Base-by-base conservation (phyloP, 768 basidiomycete species). In the Pleurotus giganteus region DNA sequence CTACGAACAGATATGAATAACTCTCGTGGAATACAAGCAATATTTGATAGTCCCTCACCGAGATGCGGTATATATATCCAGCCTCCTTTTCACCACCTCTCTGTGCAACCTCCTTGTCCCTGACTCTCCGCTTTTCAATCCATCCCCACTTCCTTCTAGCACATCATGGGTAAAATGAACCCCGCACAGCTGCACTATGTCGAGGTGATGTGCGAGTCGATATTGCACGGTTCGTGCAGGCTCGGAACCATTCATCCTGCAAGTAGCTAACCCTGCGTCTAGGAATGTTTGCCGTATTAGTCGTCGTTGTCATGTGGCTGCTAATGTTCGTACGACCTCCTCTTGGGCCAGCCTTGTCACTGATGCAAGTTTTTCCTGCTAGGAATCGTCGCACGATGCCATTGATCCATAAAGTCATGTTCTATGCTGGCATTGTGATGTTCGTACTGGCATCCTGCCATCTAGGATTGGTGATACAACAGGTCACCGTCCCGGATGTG, bases 141-240 rank as follows among this genome's bases (percentile, higher is more conserved):
- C 39, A 41, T 13, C 7, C 39, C 19, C 39, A 13, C 7, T 7
- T 15, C 39, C 12, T 12, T 41, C 7, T 41, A 19, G 7, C 39
- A 41, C 12, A 19, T n/a, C n/a, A 51, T 51, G 49, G 49, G 49
- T 23, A 15, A n/a, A 37, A 51, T 51, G 49, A 51, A 51, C 32
- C 31, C 49, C 12, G 13, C 23, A 11, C 49, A 51, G 23, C 49
- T 51, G 49, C 49, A 51, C 26, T 51, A 34, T 51, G 34, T 51
- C 49, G 49, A 51, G n/a, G 49, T 51, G 9, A 51, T 51, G 49
- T 51, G 49, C 34, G 49, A 51, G 24, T 51, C 49, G 15, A 34
- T 51, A 21, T 26, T 51, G 24, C 34, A 51, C 34, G 49, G 49
- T 51, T 19, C 26, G 46, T 29, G 13, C 13, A 7, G 13, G 28